phyloP scores from a whole-genome alignment of 768 basidiomycete genomes.

The Cubamyces lactineus region DNA sequence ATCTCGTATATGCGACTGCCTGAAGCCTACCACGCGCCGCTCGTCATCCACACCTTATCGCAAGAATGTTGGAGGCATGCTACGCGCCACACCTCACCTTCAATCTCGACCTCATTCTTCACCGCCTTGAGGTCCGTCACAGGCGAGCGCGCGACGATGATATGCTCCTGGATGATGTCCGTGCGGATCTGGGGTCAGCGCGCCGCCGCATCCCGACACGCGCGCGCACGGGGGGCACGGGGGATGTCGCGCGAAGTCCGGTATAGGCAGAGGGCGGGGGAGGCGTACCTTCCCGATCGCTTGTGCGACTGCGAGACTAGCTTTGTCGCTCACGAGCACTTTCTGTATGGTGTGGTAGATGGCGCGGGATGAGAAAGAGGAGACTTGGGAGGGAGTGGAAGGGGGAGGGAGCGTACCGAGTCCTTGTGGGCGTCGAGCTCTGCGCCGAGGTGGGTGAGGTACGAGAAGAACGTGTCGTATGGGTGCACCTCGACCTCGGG shows the following conservation, averaged over 20 bases:
- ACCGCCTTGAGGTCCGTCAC: constrained; percentile 79
- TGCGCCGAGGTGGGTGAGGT: constrained; percentile 55
- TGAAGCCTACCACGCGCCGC: constrained; percentile 66
- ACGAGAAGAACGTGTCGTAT: constrained; percentile 69
- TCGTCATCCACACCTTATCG: neutral
- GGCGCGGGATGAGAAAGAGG: neutral
- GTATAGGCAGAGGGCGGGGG: neutral
- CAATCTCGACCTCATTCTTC: constrained; percentile 80
- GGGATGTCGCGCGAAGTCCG: constrained; percentile 6
- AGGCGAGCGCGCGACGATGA: constrained; percentile 67
- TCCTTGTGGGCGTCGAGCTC: constrained; percentile 40
- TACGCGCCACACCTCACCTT: constrained; percentile 20
- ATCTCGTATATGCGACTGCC: constrained; percentile 86
- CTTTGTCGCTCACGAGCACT: constrained; percentile 75
- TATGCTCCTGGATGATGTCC: constrained; percentile 51
- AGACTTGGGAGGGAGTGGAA: neutral
- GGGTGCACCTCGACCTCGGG: constrained; percentile 63
- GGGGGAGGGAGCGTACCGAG: constrained; percentile 21
- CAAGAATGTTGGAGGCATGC: neutral
- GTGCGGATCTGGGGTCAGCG: constrained; percentile 30
- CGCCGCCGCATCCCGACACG: constrained; percentile 1
- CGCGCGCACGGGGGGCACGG: neutral
- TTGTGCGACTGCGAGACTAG: constrained; percentile 80
- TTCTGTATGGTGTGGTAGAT: constrained; percentile 48
- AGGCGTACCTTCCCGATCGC: constrained; percentile 70